Percentiles rank a stretch among this genome's conserved stretches.
These are phyloP conservation scores for Talaromyces thailandensis DNA, from an alignment of 495 filamentous ascomycete genomes.

Conservation along the genomic window DNA sequence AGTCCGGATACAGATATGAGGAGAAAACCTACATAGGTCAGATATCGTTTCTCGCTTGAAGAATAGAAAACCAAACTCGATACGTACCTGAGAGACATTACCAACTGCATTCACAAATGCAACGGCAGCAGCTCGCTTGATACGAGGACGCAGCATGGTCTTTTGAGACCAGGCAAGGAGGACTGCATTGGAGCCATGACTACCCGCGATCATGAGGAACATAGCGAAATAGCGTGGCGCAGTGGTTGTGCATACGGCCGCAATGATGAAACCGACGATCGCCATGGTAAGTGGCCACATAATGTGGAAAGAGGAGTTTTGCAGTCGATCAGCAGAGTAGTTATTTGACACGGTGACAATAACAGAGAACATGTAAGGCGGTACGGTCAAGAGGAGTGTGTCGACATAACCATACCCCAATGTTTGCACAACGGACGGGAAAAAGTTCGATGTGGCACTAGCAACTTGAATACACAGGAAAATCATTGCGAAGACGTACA, in stretches of 20 bases:
- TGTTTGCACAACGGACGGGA: slow-evolving; percentile 71
- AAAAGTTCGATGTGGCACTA: slow-evolving; percentile 79
- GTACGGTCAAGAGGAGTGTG: slow-evolving; percentile 68
- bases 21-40: slow-evolving; percentile 49
- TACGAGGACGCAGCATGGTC: slow-evolving; percentile 71
- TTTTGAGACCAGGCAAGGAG: slow-evolving; percentile 72
- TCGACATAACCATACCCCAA: slow-evolving; percentile 57
- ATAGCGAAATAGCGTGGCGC: slow-evolving; percentile 71
- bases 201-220: slow-evolving; percentile 65
- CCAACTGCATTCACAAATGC: slow-evolving; percentile 75
- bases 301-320: slow-evolving; percentile 74
- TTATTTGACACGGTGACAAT: slow-evolving; percentile 64
- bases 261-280: slow-evolving; percentile 66
- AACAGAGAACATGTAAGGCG: slow-evolving; percentile 65
- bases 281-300: slow-evolving; percentile 58
- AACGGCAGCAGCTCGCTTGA: slow-evolving; percentile 74
- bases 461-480: slow-evolving; percentile 65
- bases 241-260: slow-evolving; percentile 52
- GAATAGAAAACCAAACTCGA: not conserved
- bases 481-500: slow-evolving; percentile 33
- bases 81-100: slow-evolving; percentile 46
- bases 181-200: slow-evolving; percentile 57
- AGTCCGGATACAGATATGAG: slow-evolving; percentile 59
- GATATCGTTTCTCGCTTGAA: not conserved
- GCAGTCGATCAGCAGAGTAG: slow-evolving; percentile 69